A percentile compares a stretch with the other conserved stretches of the same genome.
Evolutionary conservation across 2,329 filamentous ascomycete species (phyloP).

Genomic region (Verticillium isaacii): DNA sequence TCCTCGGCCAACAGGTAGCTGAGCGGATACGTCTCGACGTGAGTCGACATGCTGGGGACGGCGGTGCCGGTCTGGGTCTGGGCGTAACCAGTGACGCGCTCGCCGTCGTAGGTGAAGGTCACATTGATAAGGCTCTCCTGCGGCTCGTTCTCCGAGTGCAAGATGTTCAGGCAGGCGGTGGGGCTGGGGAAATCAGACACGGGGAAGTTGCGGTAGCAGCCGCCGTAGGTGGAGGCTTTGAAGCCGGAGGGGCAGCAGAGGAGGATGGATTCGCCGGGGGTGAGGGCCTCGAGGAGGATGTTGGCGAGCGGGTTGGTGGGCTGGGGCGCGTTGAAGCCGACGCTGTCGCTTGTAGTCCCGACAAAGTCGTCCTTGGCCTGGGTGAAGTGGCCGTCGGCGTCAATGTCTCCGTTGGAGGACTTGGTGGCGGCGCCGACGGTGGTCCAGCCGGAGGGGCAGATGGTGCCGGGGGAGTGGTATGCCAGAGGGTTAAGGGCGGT

Average conservation of each 20-base stretch:
- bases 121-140: neutral
- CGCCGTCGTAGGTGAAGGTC: slow-evolving; percentile 1
- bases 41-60: neutral
- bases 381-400: neutral
- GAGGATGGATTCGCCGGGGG: neutral
- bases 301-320: neutral
- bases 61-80: neutral
- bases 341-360: neutral
- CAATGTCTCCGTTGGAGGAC: neutral
- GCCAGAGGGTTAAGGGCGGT: neutral
- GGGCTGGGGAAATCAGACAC: neutral
- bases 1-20: neutral
- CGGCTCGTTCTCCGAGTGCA: neutral
- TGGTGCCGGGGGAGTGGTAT: slow-evolving; percentile 18
- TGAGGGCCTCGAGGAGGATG: neutral
- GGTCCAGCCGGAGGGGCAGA: slow-evolving; percentile 18
- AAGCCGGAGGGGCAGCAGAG: neutral
- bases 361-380: neutral
- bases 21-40: neutral
- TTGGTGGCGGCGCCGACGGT: slow-evolving; percentile 14
- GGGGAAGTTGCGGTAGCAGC: neutral
- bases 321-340: neutral
- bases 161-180: neutral
- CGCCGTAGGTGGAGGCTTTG: neutral
- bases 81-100: neutral